Evolutionary conservation across 2,329 filamentous ascomycete species (phyloP).

Genomic region (Pseudogymnoascus sp.): DNA sequence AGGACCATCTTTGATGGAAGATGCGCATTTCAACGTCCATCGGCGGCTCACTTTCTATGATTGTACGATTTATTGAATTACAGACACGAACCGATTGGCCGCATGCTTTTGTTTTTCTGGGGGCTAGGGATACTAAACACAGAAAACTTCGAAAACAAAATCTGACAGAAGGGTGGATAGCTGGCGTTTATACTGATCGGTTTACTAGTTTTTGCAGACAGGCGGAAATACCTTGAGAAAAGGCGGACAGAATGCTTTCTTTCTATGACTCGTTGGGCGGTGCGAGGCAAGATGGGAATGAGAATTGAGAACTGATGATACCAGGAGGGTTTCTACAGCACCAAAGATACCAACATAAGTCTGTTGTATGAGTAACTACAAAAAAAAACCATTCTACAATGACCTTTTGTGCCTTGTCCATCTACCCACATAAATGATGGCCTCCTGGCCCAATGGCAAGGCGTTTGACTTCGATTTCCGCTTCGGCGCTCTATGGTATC

Average conservation of each 20-base stretch:
- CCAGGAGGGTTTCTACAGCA: not conserved
- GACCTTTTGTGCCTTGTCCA: not conserved
- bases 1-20: not conserved
- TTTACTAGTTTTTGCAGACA: not conserved
- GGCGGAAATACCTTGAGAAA: not conserved
- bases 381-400: not conserved
- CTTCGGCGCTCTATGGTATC: slow-evolving; percentile 19
- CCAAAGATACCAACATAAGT: not conserved
- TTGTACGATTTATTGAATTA: not conserved
- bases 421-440: slow-evolving; percentile 13
- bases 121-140: not conserved
- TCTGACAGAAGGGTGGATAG: not conserved
- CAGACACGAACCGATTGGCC: not conserved
- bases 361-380: not conserved
- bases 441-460: slow-evolving; percentile 47
- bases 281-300: not conserved
- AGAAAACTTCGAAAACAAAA: not conserved
- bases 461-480: slow-evolving; percentile 44
- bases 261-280: not conserved
- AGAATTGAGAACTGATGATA: not conserved
- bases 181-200: not conserved
- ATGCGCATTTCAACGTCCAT: not conserved
- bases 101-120: not conserved
- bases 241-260: not conserved
- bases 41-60: not conserved